A percentile compares a stretch with the other conserved stretches of the same genome.
Evolutionary conservation across 805 yeast genomes (phyloP).

Genomic region (Blastobotrys robertii): DNA sequence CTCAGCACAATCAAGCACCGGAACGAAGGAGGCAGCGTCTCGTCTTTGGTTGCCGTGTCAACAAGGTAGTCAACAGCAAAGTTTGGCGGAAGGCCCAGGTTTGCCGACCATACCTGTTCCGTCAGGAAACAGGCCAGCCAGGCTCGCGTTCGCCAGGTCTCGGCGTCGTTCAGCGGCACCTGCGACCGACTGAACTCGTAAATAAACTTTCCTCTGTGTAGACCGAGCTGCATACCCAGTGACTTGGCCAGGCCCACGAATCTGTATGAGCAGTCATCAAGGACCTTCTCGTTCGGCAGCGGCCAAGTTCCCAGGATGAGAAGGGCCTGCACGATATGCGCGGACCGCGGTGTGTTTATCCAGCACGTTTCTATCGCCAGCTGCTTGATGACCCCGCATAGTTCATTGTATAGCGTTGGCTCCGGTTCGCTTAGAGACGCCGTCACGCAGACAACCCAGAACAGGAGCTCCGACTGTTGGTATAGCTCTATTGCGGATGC

Average conservation of each 20-base stretch:
- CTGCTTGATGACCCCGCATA: slow-evolving; percentile 72
- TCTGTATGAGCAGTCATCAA: slow-evolving; percentile 86
- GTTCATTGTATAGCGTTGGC: slow-evolving; percentile 65
- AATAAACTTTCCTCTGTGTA: slow-evolving; percentile 86
- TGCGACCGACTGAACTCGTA: slow-evolving; percentile 86
- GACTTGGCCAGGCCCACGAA: slow-evolving; percentile 82
- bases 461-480: slow-evolving; percentile 71
- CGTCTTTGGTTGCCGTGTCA: slow-evolving; percentile 67
- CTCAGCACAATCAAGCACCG: slow-evolving; percentile 64
- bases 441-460: slow-evolving; percentile 85
- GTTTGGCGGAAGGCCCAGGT: slow-evolving; percentile 79
- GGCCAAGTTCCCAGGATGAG: slow-evolving; percentile 87
- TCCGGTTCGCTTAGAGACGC: slow-evolving; percentile 83
- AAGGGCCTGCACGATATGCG: slow-evolving; percentile 86
- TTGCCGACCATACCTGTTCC: slow-evolving; percentile 86
- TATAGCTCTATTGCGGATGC: slow-evolving; percentile 65
- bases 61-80: slow-evolving; percentile 73
- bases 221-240: slow-evolving; percentile 74
- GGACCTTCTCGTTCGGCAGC: slow-evolving; percentile 79
- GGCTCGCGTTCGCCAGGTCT: slow-evolving; percentile 85
- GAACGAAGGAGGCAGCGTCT: slow-evolving; percentile 54
- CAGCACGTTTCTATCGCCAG: slow-evolving; percentile 87
- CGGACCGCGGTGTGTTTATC: slow-evolving; percentile 86
- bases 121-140: slow-evolving; percentile 85
- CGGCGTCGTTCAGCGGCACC: slow-evolving; percentile 80